Evolutionary conservation across 345 rosid genomes (phyloP), one percentile per base, ranked within the genome.

Genomic region (Alliaria petiolata): DNA sequence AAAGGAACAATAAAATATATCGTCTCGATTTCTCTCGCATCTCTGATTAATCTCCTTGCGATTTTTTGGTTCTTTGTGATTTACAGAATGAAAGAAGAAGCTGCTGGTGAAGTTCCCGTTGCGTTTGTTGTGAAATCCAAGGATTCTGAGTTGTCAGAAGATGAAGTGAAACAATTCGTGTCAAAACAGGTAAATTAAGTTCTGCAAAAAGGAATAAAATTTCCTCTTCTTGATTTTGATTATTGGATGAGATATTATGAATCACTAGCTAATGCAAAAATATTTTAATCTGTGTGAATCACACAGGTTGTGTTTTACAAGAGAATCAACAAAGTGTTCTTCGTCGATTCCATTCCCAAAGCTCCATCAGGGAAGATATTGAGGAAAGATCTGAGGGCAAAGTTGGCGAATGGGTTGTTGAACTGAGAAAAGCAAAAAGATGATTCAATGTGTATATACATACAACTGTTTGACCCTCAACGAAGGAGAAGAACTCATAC

Each of bases 291-390:
- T 44, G n/a, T n/a, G 28, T 15, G 11, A 46, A 16, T 63, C 5
- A 47, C 62, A 93, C 65, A 93, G 98, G 98, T 93, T 33, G 84
- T 93, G 45, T 91, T 76, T 78, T 93, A 87, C 85, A 93, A 93
- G 84, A 91, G 89, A 80, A 70, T 89, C 38, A 72, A 55, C 22
- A 72, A 82, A 74, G 96, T 91, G 4, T 84, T 86, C 81, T 91
- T 91, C 81, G 59, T 59, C 4, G 86, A 87, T 5, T 33, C 89
- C 4, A 87, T 93, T 61, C 98, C 97, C 0, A 93, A 87, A 75
- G 86, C 92, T 43, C 88, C 96, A 22, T 81, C 97, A 4, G 97
- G 98, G 12, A 93, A 93, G 70, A 89, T 91, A 19, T 65, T 93
- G 86, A 79, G 97, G 79, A 91, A 93, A 54, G 89, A 91, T 43